These are phyloP conservation scores for Pilobolus umbonatus DNA, from an alignment of 192 early-diverging fungal species.

Conservation along the genomic window DNA sequence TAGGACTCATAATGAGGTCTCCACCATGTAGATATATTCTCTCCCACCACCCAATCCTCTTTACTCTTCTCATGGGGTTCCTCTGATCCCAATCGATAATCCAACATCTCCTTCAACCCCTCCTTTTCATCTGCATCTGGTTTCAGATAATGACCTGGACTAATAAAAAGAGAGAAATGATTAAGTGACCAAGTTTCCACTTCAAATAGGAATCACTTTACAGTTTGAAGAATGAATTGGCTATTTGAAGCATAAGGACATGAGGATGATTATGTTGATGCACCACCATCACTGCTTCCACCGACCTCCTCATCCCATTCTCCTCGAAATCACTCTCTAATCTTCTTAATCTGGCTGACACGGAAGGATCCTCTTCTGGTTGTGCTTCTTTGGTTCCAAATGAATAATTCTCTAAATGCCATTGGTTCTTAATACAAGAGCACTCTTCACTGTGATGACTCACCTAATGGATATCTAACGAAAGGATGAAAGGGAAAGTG, in stretches of 20 bases:
- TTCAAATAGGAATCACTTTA: constrained; percentile 29
- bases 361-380: constrained; percentile 59
- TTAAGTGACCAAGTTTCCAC: not conserved
- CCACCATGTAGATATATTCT: constrained; percentile 71
- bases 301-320: constrained; percentile 61
- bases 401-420: constrained; percentile 47
- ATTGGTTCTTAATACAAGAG: not conserved
- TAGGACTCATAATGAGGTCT: constrained; percentile 72
- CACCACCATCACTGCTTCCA: constrained; percentile 70
- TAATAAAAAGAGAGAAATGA: constrained; percentile 22
- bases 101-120: constrained; percentile 58
- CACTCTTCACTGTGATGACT: not conserved
- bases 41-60: constrained; percentile 67
- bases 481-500: not conserved
- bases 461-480: constrained; percentile 20
- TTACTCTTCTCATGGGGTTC: constrained; percentile 19
- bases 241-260: constrained; percentile 73
- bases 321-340: constrained; percentile 61
- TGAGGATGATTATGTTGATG: constrained; percentile 80
- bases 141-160: constrained; percentile 66
- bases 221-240: constrained; percentile 71
- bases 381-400: constrained; percentile 74
- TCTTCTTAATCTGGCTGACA: constrained; percentile 52
- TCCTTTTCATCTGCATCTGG: constrained; percentile 73
- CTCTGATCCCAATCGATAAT: constrained; percentile 47